Base-by-base conservation (phyloP, 176 grass and related monocot species). In the Paspalum notatum region DNA sequence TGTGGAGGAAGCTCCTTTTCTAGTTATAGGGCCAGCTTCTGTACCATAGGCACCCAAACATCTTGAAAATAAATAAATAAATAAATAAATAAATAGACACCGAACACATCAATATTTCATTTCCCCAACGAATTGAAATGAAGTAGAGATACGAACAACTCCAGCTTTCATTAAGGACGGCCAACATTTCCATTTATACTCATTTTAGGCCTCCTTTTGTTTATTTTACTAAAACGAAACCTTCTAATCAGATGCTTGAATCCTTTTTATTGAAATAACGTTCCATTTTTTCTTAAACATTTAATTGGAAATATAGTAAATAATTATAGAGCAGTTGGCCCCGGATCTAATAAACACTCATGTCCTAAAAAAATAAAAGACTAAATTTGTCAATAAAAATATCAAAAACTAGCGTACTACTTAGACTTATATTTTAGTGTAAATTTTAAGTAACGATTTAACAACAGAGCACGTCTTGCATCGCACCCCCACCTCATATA, bases 141-240 rank as follows among this genome's bases (percentile, higher is more conserved):
- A 48, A 54, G 44, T 21, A 39, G 42, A 41, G 69, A 57, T 24
- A 47, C 26, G 38, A 54, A 15, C 40, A 49, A 22, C 20, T 46
- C 6, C 10, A 82, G 18, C 56, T 57, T 83, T 83, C n/a, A 40
- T 47, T 13, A 55, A 62, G 62, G 16, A 63, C 32, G 56, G 17
- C 15, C 45, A 75, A 82, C 67, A 60, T 41, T 51, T 79, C 22
- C 22, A 25, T 2, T 26, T n/a, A 59, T 26, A 62, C 12, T 62
- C 13, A 5, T 62, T 62, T 43, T 20, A 60, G 4, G 54, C 54
- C 2, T 5, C 26, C 13, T 9, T 60, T 3, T 66, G 2, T n/a
- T 43, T 18, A 2, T 62, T 32, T 66, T n/a, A 12, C 18, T 66
- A 21, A 43, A 43, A 66, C 5, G 0, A 27, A 42, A n/a, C 4